phyloP scores from a whole-genome alignment of 75 land plant genomes.

The Sequoia sempervirens region DNA sequence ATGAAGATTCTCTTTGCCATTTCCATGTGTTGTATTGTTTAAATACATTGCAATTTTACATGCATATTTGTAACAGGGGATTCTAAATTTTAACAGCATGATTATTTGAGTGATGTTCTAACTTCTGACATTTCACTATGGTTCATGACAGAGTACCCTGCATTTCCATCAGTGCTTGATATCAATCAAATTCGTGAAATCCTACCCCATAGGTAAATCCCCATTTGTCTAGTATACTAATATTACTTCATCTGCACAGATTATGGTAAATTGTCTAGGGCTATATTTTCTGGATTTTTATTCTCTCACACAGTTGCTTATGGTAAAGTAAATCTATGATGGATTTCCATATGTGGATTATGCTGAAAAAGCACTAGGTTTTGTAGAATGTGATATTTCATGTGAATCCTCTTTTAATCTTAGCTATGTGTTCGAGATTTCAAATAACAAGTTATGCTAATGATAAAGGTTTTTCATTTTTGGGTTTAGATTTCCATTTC shows the following conservation, averaged over 20 bases:
- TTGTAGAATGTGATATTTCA: neutral
- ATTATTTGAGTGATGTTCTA: neutral
- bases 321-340: neutral
- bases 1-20: neutral
- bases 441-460: neutral
- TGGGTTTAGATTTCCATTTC: conserved; percentile 71
- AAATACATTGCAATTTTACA: neutral
- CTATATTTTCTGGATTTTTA: neutral
- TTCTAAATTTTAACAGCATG: neutral
- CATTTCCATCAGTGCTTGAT: conserved; percentile 88
- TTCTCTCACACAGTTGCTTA: neutral
- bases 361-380: neutral
- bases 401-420: neutral
- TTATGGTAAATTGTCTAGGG: neutral
- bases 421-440: neutral
- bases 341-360: neutral
- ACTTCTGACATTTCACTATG: neutral
- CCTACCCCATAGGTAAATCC: conserved; percentile 76
- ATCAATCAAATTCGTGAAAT: conserved; percentile 89
- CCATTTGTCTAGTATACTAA: too few relatives aligned
- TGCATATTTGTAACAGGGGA: neutral
- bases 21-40: neutral
- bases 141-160: conserved; percentile 47
- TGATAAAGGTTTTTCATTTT: neutral
- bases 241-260: neutral